Base-by-base conservation (phyloP, 768 basidiomycete genomes). In the Hericium erinaceus region DNA sequence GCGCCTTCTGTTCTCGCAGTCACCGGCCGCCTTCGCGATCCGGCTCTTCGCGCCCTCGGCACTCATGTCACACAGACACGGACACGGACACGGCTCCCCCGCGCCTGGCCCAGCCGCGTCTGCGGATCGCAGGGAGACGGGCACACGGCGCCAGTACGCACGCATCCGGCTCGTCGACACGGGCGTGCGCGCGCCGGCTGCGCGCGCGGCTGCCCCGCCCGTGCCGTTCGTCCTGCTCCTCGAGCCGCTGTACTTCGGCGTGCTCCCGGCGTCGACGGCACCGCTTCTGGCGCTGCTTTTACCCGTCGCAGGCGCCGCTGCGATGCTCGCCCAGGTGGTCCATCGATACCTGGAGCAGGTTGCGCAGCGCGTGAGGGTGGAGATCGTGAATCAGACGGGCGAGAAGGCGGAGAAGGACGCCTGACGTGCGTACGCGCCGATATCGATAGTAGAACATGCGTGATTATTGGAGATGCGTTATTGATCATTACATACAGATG, bases 241-340 rank as follows among this genome's bases (percentile, higher is more conserved):
- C 48, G 87, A 89, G 63, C 87, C 82, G 26, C 68, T 82, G 1
- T 74, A 79, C 56, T 64, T 82, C n/a, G 83, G 81, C 15, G 67
- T 83, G 22, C 66, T 89, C 28, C 86, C 86, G 9, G 73, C 74
- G 16, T 78, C 83, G 0, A 66, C 85, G n/a, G 18, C 72, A 0
- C 73, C 74, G 18, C 70, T 70, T 11, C 24, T 72, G 8, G 56
- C 53, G 26, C 61, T 70, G 41, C 39, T 77, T 37, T 57, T 69
- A 48, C 39, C 61, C n/a, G 59, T 61, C 26, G 67, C 74, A 3
- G 61, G 51, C 20, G 57, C 60, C 15, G 39, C 67, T 9, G 16
- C 58, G 6, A 52, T 24, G 12, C 26, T 48, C 7, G 61, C 65
- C 33, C 41, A 59, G 16, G 15, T 16, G 20, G 28, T 33, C 13